These are phyloP conservation scores for Aspergillus kassunensis DNA, from an alignment of 495 filamentous ascomycete genomes.

Conservation along the genomic window DNA sequence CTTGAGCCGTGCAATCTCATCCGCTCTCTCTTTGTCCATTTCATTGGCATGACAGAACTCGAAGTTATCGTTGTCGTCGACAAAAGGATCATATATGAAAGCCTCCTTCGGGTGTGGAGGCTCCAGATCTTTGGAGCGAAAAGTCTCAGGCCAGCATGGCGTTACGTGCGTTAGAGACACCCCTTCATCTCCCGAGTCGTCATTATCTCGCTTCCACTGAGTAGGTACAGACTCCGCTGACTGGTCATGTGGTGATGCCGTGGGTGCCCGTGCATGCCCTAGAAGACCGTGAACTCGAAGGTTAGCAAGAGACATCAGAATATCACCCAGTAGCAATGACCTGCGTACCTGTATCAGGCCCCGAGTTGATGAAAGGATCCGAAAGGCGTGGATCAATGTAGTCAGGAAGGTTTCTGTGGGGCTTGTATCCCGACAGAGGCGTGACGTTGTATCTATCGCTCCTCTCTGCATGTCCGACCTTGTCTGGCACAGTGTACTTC, in stretches of 20 bases:
- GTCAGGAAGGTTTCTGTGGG: constrained; percentile 13
- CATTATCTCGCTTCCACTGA: constrained; percentile 16
- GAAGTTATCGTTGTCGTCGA: constrained; percentile 17
- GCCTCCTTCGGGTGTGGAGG: neutral
- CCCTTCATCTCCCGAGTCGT: constrained; percentile 9
- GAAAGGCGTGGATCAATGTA: constrained; percentile 37
- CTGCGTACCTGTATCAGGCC: constrained; percentile 1
- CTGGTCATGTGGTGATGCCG: neutral
- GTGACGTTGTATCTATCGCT: neutral
- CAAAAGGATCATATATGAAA: constrained; percentile 20
- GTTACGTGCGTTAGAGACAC: constrained; percentile 18
- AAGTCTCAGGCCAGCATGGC: constrained; percentile 14
- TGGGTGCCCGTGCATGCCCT: neutral
- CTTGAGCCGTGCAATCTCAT: constrained; percentile 56
- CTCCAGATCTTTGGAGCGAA: neutral
- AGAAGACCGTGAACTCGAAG: neutral
- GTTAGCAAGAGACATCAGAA: constrained; percentile 2
- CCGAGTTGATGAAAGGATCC: constrained; percentile 8
- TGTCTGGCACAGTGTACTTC: constrained; percentile 12
- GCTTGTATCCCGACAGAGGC: constrained; percentile 1
- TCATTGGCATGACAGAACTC: constrained; percentile 14
- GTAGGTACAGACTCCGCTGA: neutral
- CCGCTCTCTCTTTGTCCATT: constrained; percentile 29
- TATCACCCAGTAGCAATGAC: neutral
- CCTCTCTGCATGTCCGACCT: constrained; percentile 1